Percentiles rank a stretch among this genome's conserved stretches.
These are phyloP conservation scores for Fusarium irregulare DNA, from an alignment of 2,329 filamentous ascomycete species.

Conservation along the genomic window DNA sequence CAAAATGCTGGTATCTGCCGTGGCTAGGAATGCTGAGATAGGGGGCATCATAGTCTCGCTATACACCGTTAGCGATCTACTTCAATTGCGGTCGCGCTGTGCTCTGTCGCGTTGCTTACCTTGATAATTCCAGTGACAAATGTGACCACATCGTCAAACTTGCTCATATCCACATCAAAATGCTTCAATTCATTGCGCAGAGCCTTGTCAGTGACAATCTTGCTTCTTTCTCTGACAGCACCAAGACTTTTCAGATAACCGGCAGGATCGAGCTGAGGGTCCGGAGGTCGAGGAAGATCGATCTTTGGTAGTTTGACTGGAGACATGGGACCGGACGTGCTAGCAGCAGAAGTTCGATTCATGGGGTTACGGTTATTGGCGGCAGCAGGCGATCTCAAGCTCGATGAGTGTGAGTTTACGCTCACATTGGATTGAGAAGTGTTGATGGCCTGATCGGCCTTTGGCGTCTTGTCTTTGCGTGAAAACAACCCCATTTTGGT, in stretches of 20 bases:
- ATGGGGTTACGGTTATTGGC: conserved; percentile 48
- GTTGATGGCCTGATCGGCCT: conserved; percentile 56
- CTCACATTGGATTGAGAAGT: conserved; percentile 62
- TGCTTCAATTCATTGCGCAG: conserved; percentile 81
- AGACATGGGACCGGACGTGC: conserved; percentile 62
- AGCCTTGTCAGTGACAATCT: conserved; percentile 80
- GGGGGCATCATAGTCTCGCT: conserved; percentile 67
- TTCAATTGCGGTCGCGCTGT: not conserved
- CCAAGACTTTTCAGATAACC: conserved; percentile 92
- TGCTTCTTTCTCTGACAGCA: conserved; percentile 83
- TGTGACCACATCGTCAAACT: conserved; percentile 83
- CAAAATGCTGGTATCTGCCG: conserved; percentile 85
- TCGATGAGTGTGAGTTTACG: conserved; percentile 63
- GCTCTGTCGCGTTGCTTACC: conserved; percentile 59
- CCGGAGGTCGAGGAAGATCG: conserved; percentile 84
- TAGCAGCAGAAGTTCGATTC: conserved; percentile 65
- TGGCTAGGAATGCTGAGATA: conserved; percentile 81
- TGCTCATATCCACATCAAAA: conserved; percentile 88
- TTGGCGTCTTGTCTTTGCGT: conserved; percentile 63
- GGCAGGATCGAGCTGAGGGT: conserved; percentile 87
- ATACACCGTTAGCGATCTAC: conserved; percentile 13
- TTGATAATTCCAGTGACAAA: conserved; percentile 97
- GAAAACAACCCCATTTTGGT: conserved; percentile 67
- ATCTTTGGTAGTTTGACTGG: conserved; percentile 74
- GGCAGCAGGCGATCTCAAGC: conserved; percentile 45